phyloP scores from a whole-genome alignment of 352 stramenopile species.

The Pythium myriotylum region DNA sequence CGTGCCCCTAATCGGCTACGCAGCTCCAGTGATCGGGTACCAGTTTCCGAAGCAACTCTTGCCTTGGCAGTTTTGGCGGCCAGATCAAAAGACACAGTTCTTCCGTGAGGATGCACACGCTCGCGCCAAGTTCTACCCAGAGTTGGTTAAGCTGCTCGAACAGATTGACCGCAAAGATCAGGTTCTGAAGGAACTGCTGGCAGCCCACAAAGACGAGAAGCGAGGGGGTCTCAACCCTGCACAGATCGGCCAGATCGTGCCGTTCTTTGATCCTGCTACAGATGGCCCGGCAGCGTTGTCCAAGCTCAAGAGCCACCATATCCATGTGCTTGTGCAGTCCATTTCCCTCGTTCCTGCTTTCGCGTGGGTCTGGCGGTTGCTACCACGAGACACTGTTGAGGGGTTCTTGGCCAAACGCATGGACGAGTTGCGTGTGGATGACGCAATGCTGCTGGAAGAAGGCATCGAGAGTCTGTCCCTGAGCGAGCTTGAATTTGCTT shows the following conservation, averaged over 20 bases:
- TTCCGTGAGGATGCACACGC: conserved; percentile 61
- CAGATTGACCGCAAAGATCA: conserved; percentile 69
- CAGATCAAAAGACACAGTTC: conserved; percentile 85
- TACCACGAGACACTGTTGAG: conserved; percentile 42
- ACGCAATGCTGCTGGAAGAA: conserved; percentile 69
- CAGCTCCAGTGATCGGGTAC: conserved; percentile 76
- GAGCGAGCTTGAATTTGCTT: conserved; percentile 87
- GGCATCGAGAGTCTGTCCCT: conserved; percentile 71
- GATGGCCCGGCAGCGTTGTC: conserved; percentile 48
- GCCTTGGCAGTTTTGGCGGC: conserved; percentile 86
- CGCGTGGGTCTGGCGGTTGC: conserved; percentile 48
- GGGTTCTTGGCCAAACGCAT: conserved; percentile 57
- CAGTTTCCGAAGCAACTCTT: conserved; percentile 85
- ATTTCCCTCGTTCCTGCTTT: conserved; percentile 64
- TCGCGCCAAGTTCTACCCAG: conserved; percentile 57
- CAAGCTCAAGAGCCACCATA: conserved; percentile 48
- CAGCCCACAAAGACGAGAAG: conserved; percentile 13
- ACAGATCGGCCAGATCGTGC: conserved; percentile 58
- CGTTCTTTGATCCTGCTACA: conserved; percentile 49
- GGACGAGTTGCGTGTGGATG: conserved; percentile 70
- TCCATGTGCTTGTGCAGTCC: conserved; percentile 57
- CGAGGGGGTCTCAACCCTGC: conserved; percentile 42
- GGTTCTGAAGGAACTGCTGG: conserved; percentile 51
- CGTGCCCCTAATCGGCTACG: conserved; percentile 72
- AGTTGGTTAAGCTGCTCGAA: conserved; percentile 56